Percentiles rank a stretch among this genome's conserved stretches.
Conservation (phyloP, 208 protist species). For the Crithidia mellificae region DNA sequence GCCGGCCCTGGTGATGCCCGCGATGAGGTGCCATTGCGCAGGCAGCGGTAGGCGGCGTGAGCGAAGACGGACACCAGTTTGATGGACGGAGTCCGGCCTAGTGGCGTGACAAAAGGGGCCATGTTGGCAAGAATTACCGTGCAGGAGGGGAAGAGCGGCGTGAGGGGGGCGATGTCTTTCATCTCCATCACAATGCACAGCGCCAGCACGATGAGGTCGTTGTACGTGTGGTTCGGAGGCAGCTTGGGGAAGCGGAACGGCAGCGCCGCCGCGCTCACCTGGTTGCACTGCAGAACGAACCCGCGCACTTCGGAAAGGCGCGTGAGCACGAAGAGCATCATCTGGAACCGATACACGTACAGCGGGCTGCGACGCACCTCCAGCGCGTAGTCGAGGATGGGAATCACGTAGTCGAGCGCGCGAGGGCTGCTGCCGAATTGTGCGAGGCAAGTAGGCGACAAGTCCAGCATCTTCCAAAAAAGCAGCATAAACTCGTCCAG, state of each 20-base stretch:
- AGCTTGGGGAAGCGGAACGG: constrained; percentile 56
- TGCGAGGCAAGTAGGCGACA: constrained; percentile 53
- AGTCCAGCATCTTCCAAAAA: constrained; percentile 83
- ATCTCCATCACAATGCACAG: constrained; percentile 67
- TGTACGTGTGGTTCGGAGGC: constrained; percentile 48
- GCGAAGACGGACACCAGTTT: constrained; percentile 63
- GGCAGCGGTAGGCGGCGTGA: constrained; percentile 43
- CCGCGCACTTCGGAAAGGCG: constrained; percentile 66
- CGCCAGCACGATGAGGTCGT: constrained; percentile 80
- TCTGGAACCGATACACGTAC: constrained; percentile 62
- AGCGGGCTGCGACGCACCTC: constrained; percentile 49
- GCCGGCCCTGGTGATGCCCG: background rate
- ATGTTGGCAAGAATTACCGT: constrained; percentile 81
- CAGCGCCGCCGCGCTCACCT: constrained; percentile 45
- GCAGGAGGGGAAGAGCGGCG: constrained; percentile 66
- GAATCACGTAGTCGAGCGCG: constrained; percentile 69
- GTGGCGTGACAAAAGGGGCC: constrained; percentile 77
- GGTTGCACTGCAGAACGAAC: constrained; percentile 85
- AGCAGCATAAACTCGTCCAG: constrained; percentile 85
- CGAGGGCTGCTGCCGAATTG: constrained; percentile 50
- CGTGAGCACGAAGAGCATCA: constrained; percentile 83
- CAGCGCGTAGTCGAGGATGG: constrained; percentile 73
- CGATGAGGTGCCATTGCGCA: constrained; percentile 18
- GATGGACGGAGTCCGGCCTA: constrained; percentile 43
- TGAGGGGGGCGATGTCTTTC: constrained; percentile 40